Evolutionary conservation across 2,329 filamentous ascomycete species (phyloP), one percentile per base, ranked within the genome.

Genomic region (Dothidotthia symphoricarpi): DNA sequence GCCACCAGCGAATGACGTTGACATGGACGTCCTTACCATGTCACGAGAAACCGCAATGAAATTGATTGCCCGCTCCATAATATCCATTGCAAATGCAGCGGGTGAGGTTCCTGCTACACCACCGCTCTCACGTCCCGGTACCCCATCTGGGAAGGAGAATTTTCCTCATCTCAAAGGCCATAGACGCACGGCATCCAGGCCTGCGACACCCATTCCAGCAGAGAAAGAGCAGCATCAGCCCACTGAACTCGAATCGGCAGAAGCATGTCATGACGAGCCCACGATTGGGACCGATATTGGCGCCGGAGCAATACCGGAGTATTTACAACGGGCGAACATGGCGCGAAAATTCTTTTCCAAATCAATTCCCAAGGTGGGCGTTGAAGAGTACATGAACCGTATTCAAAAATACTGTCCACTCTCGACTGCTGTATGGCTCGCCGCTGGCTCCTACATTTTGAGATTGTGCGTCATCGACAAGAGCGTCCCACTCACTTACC

Each of bases 311-410:
- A 82, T 88, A 53, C 83, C 85, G 15, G 73, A 88, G 39, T 81
- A 84, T 43, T 70, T 88, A 24, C 90, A 96, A 63, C 86, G 93
- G 61, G 83, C 82, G 46, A 85, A 88, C 49, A 88, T 97, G 49
- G 88, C 88, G 13, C 82, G 89, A 52, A 93, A 93, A 58, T 98
- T 98, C 69, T 94, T 93, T 72, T 91, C 86, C 49, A 95, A 93
- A 64, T 80, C 82, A 34, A 82, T 88, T 12, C 91, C 93, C 14
- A 83, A 86, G 9, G 91, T 97, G 50, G 77, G 82, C 24, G 76
- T 96, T 31, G 80, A 85, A 58, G 85, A 93, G 48, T 98, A 97
- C 61, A 78, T 97, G 16, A 75, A 83, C 56, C 86, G 91, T 12
- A 80, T 97, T 41, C 90, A 97, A 69, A 81, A 81, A 41, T 96